These are phyloP conservation scores for Vinca minor DNA, from an alignment of 257 asterid species.

Conservation along the genomic window DNA sequence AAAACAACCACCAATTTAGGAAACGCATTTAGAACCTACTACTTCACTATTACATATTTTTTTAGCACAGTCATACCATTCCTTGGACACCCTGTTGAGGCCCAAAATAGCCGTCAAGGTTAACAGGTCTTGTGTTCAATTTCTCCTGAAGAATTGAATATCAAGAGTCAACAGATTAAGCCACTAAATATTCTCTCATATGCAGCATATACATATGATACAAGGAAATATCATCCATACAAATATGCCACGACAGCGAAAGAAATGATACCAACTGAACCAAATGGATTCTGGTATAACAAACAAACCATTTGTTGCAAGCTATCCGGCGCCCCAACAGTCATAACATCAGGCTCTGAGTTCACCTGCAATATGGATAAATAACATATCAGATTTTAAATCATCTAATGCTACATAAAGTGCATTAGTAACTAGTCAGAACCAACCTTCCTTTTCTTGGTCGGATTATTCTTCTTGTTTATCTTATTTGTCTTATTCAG, in stretches of 20 bases:
- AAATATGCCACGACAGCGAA: not conserved
- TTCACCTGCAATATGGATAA: conserved; percentile 44
- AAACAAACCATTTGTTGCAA: conserved; percentile 81
- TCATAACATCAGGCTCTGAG: conserved; percentile 59
- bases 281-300: conserved; percentile 22
- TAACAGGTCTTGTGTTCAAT: conserved; percentile 60
- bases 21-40: conserved; percentile 4
- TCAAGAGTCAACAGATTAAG: conserved; percentile 1
- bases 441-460: conserved; percentile 85
- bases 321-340: conserved; percentile 61
- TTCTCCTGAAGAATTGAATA: conserved; percentile 50
- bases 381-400: not conserved
- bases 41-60: conserved; percentile 8
- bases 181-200: not conserved
- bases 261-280: conserved; percentile 6
- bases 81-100: conserved; percentile 72
- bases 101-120: conserved; percentile 68
- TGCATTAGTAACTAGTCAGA: conserved; percentile 4
- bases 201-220: not conserved
- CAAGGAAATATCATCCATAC: not conserved
- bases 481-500: conserved; percentile 62
- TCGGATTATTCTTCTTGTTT: conserved; percentile 44
- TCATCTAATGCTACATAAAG: not conserved
- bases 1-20: conserved; percentile 17
- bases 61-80: conserved; percentile 49